A percentile compares a stretch with the other conserved stretches of the same genome.
These are phyloP conservation scores for Seiridium cupressi DNA, from an alignment of 2,329 filamentous ascomycete species.

Conservation along the genomic window DNA sequence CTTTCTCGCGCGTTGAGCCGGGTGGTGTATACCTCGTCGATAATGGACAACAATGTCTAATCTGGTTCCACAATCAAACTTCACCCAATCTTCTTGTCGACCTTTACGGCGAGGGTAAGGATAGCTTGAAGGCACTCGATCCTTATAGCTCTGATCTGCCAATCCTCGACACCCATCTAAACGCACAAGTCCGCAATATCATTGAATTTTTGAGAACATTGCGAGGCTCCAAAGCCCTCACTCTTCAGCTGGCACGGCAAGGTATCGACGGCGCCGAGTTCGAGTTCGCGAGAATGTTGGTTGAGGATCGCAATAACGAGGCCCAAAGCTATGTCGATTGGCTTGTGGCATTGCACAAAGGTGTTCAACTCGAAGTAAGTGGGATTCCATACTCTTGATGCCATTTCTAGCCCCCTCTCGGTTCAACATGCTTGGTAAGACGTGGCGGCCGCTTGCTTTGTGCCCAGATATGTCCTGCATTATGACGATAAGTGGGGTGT, in stretches of 20 bases:
- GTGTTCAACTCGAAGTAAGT: conserved; percentile 83
- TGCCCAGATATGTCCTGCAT: too few relatives aligned
- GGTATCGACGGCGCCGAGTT: conserved; percentile 94
- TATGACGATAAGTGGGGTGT: too few relatives aligned
- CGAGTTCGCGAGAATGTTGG: conserved; percentile 86
- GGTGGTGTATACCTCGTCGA: conserved; percentile 94
- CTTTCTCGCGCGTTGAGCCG: conserved; percentile 84
- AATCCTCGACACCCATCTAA: conserved; percentile 85
- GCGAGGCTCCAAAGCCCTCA: conserved; percentile 83
- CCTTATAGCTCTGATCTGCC: conserved; percentile 79
- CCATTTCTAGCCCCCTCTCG: not conserved
- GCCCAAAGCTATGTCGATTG: conserved; percentile 98
- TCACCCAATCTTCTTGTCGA: conserved; percentile 89
- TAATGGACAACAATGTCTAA: conserved; percentile 85
- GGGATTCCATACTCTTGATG: not conserved
- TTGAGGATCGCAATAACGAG: conserved; percentile 96
- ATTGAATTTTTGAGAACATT: conserved; percentile 79
- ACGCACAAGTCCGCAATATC: conserved; percentile 92
- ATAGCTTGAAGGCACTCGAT: conserved; percentile 72
- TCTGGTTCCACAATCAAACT: conserved; percentile 92
- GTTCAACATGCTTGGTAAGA: too few relatives aligned
- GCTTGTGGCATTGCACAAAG: conserved; percentile 91
- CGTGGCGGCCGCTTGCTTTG: too few relatives aligned
- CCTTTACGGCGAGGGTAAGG: conserved; percentile 78
- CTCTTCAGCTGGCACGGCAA: conserved; percentile 87